phyloP scores from a whole-genome alignment of 73 alveolate genomes.

The Stentor coeruleus region DNA sequence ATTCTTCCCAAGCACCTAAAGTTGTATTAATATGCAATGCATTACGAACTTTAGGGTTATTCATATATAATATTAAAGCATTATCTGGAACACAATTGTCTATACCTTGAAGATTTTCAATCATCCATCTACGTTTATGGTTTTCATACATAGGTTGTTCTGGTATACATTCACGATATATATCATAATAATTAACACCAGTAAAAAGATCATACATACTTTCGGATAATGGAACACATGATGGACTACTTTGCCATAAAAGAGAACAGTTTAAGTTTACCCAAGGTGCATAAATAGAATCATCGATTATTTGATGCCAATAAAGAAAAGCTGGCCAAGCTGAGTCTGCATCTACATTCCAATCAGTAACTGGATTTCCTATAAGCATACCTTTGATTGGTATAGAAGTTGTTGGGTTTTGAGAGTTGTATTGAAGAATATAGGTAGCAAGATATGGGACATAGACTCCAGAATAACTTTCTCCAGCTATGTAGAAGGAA shows the following conservation, averaged over 20 bases:
- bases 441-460: conserved; percentile 74
- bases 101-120: background rate
- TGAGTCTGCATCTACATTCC: background rate
- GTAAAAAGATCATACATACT: conserved; percentile 22
- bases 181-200: conserved; percentile 55
- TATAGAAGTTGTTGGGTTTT: conserved; percentile 22
- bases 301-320: background rate
- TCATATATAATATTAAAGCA: background rate
- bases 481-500: conserved; percentile 85
- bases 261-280: conserved; percentile 11
- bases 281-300: background rate
- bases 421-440: conserved; percentile 24
- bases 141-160: conserved; percentile 34
- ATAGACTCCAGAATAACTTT: conserved; percentile 93
- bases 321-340: background rate
- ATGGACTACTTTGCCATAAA: background rate
- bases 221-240: conserved; percentile 33
- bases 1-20: background rate
- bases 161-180: conserved; percentile 40
- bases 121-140: background rate
- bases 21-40: background rate
- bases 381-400: conserved; percentile 44
- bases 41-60: background rate
- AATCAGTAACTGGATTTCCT: conserved; percentile 48
- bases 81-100: background rate